Evolutionary conservation across 1,284 basidiomycete genomes (phyloP), one percentile per base, ranked within the genome.

Genomic region (Naganishia cerealis): DNA sequence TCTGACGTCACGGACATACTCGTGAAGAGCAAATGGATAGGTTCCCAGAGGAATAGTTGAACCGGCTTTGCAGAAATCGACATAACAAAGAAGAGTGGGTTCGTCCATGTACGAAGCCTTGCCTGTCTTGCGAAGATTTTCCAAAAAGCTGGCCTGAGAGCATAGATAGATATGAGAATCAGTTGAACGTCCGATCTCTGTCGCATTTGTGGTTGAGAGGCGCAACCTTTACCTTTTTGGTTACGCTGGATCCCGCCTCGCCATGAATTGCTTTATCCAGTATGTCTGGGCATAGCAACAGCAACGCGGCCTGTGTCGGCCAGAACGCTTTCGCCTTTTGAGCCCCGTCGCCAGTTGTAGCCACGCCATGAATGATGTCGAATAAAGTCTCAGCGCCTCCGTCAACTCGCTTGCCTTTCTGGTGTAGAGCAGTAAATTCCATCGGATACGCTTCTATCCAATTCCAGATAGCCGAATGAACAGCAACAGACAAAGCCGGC

Each of bases 401-500:
- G 68, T 94, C 92, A 16, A 91, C 82, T 43, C 88, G 87, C 56
- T 87, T 84, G 15, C 83, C 82, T 9, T 76, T 76, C 9, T 85
- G 83, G 50, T 92, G 84, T 4, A 88, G 83, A 4, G 89, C 87
- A 61, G 89, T 88, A 77, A 88, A 96, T 75, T 97, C 92, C 13
- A 83, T 81, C 0, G 92, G 90, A 75, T 89, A 90, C 16, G 87
- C 84, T 57, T 91, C 88, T 58, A 96, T 89, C 92, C 92, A 97
- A 70, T 91, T 91, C 92, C 93, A 95, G 38, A 96, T 84, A 0
- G 91, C 91, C 42, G 86, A 85, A 16, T 92, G 87, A 40, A 97
- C 83, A 21, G 89, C 87, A 7, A 86, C 82, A 0, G 91, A 88
- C 40, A 94, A 84, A 0, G 89, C 87, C 4, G 86, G 81, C 73